A percentile compares a stretch with the other conserved stretches of the same genome.
phyloP scores from a whole-genome alignment of 2,329 filamentous ascomycete genomes.

The Pseudodiploospora longispora region DNA sequence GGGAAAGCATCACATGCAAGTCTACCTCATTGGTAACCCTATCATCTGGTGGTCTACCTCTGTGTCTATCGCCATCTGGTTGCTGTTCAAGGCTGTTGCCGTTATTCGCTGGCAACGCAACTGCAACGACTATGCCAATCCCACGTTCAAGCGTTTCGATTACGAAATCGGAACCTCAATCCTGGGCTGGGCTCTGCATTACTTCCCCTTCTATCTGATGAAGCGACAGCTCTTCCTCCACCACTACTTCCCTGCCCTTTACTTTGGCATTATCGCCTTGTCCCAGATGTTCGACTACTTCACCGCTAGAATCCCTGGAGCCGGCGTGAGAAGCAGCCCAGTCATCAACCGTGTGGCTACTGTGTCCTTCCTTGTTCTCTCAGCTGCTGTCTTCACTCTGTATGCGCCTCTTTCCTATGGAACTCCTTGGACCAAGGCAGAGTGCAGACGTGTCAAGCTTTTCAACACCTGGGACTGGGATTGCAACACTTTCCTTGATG shows the following conservation, averaged over 20 bases:
- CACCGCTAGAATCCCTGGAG: slow-evolving; percentile 60
- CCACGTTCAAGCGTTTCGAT: slow-evolving; percentile 91
- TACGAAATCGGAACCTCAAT: slow-evolving; percentile 90
- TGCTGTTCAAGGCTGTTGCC: slow-evolving; percentile 78
- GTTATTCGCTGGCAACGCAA: slow-evolving; percentile 91
- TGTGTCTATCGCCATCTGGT: slow-evolving; percentile 66
- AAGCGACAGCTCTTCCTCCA: slow-evolving; percentile 95
- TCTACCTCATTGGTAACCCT: slow-evolving; percentile 93
- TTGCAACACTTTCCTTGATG: slow-evolving; percentile 84
- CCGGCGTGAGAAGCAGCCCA: slow-evolving; percentile 59
- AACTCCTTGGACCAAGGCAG: slow-evolving; percentile 82
- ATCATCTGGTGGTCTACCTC: slow-evolving; percentile 91
- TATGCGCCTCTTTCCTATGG: slow-evolving; percentile 88
- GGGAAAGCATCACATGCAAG: slow-evolving; percentile 87
- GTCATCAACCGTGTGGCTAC: slow-evolving; percentile 67
- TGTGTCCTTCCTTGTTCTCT: slow-evolving; percentile 64
- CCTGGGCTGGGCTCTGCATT: slow-evolving; percentile 93
- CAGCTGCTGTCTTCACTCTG: slow-evolving; percentile 70
- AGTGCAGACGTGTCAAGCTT: slow-evolving; percentile 82
- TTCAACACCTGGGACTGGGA: slow-evolving; percentile 94
- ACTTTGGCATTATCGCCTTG: slow-evolving; percentile 85
- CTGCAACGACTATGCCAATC: slow-evolving; percentile 74
- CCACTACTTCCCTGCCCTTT: slow-evolving; percentile 95
- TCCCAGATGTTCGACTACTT: slow-evolving; percentile 85
- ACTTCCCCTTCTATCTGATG: slow-evolving; percentile 99